These are phyloP conservation scores for Raphanus hybrid DNA, from an alignment of 441 rosid genomes.

Conservation along the genomic window DNA sequence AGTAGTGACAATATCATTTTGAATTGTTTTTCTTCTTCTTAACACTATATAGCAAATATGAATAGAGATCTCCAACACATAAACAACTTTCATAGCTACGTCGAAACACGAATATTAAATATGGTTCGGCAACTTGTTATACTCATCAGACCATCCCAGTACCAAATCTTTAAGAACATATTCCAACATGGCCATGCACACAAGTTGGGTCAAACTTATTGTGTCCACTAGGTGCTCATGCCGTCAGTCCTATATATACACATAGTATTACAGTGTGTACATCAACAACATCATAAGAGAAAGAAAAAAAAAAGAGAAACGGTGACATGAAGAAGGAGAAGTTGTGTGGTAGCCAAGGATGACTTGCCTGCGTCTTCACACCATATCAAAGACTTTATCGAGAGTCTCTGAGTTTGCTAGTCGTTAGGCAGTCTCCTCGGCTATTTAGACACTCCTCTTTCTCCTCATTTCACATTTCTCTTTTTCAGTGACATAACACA, in stretches of 20 bases:
- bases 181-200: slow-evolving; percentile 34
- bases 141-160: slow-evolving; percentile 12
- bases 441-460: slow-evolving; percentile 39
- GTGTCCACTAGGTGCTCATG: slow-evolving; percentile 26
- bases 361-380: slow-evolving; percentile 41
- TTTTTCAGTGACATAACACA: background rate
- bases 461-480: slow-evolving; percentile 38
- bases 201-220: slow-evolving; percentile 32
- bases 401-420: slow-evolving; percentile 21
- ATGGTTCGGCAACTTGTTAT: slow-evolving; percentile 18
- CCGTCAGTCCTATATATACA: slow-evolving; percentile 31
- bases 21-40: background rate
- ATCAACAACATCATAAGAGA: slow-evolving; percentile 14
- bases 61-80: background rate
- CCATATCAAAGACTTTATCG: slow-evolving; percentile 17
- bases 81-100: background rate
- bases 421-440: slow-evolving; percentile 43
- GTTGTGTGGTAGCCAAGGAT: slow-evolving; percentile 44
- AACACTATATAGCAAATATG: background rate
- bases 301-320: slow-evolving; percentile 16
- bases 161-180: slow-evolving; percentile 31
- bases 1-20: background rate
- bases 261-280: background rate
- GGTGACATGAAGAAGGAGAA: slow-evolving; percentile 39
- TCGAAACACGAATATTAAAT: slow-evolving; percentile 16